Evolutionary conservation across 1,139 yeast species (phyloP).

Genomic region (Taiozyma sp.): DNA sequence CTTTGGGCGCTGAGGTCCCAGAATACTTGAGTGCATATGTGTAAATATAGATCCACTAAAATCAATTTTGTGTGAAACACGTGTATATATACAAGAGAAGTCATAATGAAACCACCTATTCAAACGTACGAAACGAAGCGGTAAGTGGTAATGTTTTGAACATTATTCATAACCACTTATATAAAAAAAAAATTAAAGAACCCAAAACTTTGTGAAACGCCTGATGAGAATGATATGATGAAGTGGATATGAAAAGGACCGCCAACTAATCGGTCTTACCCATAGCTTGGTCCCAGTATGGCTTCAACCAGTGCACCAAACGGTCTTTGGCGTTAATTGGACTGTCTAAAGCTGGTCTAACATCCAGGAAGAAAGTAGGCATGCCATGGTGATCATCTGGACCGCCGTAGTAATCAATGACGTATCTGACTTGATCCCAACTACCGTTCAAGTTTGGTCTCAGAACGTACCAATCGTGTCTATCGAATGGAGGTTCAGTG

Average conservation of each 20-base stretch:
- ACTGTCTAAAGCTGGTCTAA: conserved; percentile 88
- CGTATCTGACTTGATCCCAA: conserved; percentile 74
- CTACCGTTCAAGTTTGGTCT: conserved; percentile 38
- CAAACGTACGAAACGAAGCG: background rate
- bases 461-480: conserved; percentile 98
- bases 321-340: conserved; percentile 62
- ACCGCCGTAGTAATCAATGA: conserved; percentile 94
- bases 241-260: background rate
- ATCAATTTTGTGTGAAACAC: conserved; percentile 1
- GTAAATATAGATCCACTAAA: conserved; percentile 1
- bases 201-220: background rate
- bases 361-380: conserved; percentile 90
- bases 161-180: background rate
- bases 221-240: background rate
- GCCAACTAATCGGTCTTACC: conserved; percentile 7
- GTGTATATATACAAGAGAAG: background rate
- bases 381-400: conserved; percentile 83
- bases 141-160: background rate
- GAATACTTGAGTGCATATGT: conserved; percentile 8
- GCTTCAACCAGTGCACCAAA: conserved; percentile 44
- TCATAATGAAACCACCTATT: background rate
- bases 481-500: conserved; percentile 86
- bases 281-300: conserved; percentile 27
- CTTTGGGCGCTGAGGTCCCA: conserved; percentile 14
- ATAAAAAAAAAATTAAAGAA: background rate